Conservation (phyloP, 2,329 filamentous ascomycete species). For the Pseudohalonectria lignicola region DNA sequence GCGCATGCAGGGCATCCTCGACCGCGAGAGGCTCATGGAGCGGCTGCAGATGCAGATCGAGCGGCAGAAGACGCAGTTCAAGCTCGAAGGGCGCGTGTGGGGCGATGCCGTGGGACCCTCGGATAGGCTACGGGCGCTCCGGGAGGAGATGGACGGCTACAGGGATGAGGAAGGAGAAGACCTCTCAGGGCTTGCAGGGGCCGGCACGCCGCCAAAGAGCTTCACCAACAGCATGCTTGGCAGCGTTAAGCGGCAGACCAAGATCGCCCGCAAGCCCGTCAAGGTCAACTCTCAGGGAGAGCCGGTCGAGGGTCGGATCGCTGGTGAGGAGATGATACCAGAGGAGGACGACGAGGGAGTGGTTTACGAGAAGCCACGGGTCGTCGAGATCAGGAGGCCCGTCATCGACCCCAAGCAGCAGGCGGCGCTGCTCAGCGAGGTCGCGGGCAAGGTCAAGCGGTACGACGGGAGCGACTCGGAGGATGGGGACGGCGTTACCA, state of each 20-base stretch:
- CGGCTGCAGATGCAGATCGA: slow-evolving; percentile 91
- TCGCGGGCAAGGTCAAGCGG: slow-evolving; percentile 63
- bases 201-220: slow-evolving; percentile 44
- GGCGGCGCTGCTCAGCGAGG: slow-evolving; percentile 56
- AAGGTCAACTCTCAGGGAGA: slow-evolving; percentile 18
- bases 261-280: slow-evolving; percentile 43
- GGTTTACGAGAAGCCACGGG: slow-evolving; percentile 66
- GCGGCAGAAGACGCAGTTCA: slow-evolving; percentile 94
- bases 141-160: slow-evolving; percentile 80
- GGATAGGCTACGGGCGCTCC: slow-evolving; percentile 80
- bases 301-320: too few relatives aligned
- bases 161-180: slow-evolving; percentile 30
- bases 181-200: slow-evolving; percentile 26
- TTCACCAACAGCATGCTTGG: slow-evolving; percentile 66
- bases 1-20: slow-evolving; percentile 84
- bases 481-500: slow-evolving; percentile 55
- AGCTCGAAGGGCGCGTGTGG: slow-evolving; percentile 89
- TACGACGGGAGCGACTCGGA: slow-evolving; percentile 66
- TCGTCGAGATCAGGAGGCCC: slow-evolving; percentile 71
- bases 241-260: slow-evolving; percentile 53
- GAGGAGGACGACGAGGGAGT: slow-evolving; percentile 49
- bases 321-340: slow-evolving; percentile 33
- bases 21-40: slow-evolving; percentile 86
- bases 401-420: slow-evolving; percentile 52
- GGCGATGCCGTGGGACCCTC: slow-evolving; percentile 73